These are phyloP conservation scores for Aphanoascus verrucosus DNA, from an alignment of 2,329 filamentous ascomycete species.

Conservation along the genomic window DNA sequence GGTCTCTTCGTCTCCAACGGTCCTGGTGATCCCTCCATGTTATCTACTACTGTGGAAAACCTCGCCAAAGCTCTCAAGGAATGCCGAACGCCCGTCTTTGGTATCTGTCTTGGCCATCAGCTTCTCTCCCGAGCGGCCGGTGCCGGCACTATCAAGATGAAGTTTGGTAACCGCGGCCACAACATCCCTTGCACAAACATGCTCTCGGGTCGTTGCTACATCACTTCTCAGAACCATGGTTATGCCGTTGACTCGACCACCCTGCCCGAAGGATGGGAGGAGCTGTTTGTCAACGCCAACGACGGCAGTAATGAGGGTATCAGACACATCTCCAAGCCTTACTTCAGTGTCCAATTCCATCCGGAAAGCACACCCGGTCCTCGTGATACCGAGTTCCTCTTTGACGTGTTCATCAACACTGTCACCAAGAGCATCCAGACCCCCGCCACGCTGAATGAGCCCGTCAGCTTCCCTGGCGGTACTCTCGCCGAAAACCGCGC, in stretches of 20 bases:
- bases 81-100: conserved; percentile 78
- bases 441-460: conserved; percentile 53
- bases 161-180: conserved; percentile 96
- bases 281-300: conserved; percentile 96
- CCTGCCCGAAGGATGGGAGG: conserved; percentile 70
- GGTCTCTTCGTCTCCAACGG: conserved; percentile 97
- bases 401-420: conserved; percentile 89
- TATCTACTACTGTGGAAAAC: conserved; percentile 67
- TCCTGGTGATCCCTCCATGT: conserved; percentile 82
- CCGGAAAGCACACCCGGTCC: conserved; percentile 94
- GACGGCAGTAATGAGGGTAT: conserved; percentile 98
- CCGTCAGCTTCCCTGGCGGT: conserved; percentile 81
- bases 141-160: conserved; percentile 86
- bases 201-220: conserved; percentile 93
- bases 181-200: conserved; percentile 97
- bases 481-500: conserved; percentile 66
- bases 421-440: conserved; percentile 63
- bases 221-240: conserved; percentile 97
- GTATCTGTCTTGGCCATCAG: conserved; percentile 93
- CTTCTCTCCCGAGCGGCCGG: conserved; percentile 80
- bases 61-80: conserved; percentile 65
- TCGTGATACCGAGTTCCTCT: conserved; percentile 89
- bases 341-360: conserved; percentile 99
- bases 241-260: conserved; percentile 78
- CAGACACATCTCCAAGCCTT: conserved; percentile 70